phyloP scores from a whole-genome alignment of 192 early-diverging fungal species.

The Backusella westeae region DNA sequence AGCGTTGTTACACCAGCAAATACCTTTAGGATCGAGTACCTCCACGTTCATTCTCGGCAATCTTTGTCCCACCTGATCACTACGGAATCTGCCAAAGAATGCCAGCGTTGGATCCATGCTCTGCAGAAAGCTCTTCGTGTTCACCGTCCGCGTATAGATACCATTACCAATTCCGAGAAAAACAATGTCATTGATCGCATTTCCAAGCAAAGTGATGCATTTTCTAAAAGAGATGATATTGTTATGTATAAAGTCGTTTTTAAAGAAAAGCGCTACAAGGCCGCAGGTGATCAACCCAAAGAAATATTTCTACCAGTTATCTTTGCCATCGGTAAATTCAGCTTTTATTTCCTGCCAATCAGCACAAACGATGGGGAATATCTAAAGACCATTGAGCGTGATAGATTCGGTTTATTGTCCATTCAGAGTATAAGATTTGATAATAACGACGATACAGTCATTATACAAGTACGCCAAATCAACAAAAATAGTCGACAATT shows the following conservation, averaged over 20 bases:
- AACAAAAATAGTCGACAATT: conserved; percentile 7
- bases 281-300: background rate
- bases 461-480: conserved; percentile 14
- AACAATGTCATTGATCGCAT: conserved; percentile 16
- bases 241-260: conserved; percentile 27
- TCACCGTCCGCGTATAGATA: conserved; percentile 9
- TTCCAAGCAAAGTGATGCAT: conserved; percentile 19
- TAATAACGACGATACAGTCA: conserved; percentile 28
- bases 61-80: conserved; percentile 4
- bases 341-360: conserved; percentile 28
- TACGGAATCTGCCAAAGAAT: conserved; percentile 8
- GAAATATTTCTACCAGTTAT: conserved; percentile 22
- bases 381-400: conserved; percentile 21
- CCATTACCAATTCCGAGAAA: conserved; percentile 10
- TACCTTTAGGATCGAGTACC: conserved; percentile 31
- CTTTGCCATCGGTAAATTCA: conserved; percentile 32
- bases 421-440: conserved; percentile 22
- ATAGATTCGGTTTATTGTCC: conserved; percentile 30
- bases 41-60: conserved; percentile 14
- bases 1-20: background rate
- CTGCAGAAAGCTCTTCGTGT: conserved; percentile 10
- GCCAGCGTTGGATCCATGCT: conserved; percentile 25
- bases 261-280: conserved; percentile 15
- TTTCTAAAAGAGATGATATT: conserved; percentile 17
- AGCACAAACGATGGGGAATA: conserved; percentile 9